Base-by-base conservation (phyloP, 2,329 filamentous ascomycete species). In the Chaetomiaceae sp. region DNA sequence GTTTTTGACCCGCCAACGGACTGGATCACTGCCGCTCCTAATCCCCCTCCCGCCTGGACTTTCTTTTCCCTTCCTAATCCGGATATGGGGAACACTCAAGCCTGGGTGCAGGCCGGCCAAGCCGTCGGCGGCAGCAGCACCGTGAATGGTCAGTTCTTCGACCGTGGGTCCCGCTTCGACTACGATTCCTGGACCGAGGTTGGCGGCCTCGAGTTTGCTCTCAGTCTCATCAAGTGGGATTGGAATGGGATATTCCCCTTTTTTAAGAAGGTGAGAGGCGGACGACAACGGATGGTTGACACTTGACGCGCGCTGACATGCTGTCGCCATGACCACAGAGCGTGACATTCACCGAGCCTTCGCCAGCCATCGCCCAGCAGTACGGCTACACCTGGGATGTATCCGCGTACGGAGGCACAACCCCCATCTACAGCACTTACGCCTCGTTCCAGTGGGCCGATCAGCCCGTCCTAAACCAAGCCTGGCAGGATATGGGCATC, bases 131-230 rank as follows among this genome's bases (percentile, higher is more conserved):
- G 70, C 32, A 64, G 66, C 44, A 70, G 68, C 4, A 63, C 68
- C 25, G 58, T 69, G 45, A 72, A 72, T 48, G 69, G 69, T 6
- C 66, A 68, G 65, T 67, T 71, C 60, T 68, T 71, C 47, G 69
- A 72, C 53, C 65, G 70, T 14, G 65, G 64, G 2, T 66, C 67
- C 3, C 65, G 63, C 13, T 60, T 61, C 51, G 69, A 72, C 58
- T 68, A 68, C 45, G 64, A 72, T 47, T 65, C 67, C 18, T 72
- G 69, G 70, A 62, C 49, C 20, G 53, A 63, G 21, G 56, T 61
- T 18, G 57, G 60, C 25, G 38, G 40, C 7, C 4, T 20, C 2
- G 53, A 49, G n/a, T 40, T 34, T 16, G 29, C 33, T 1, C 48
- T 54, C 20, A 53, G 43, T 23, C 38, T 16, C 7, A 57, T 63